phyloP scores from a whole-genome alignment of 2,329 filamentous ascomycete species.

The Mariannaea elegans region DNA sequence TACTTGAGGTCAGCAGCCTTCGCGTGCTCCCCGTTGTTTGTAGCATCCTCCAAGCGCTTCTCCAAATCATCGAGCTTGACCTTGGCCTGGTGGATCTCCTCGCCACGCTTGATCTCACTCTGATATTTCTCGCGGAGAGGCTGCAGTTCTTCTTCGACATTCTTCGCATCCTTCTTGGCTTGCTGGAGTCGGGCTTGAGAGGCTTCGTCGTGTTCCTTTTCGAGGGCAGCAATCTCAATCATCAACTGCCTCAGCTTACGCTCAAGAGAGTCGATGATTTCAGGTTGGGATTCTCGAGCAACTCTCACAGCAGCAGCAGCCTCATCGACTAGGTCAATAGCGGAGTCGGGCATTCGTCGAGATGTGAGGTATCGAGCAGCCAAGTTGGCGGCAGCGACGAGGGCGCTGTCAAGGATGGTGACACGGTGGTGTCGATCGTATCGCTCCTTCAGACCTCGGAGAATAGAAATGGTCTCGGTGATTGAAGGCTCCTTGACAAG shows the following conservation, averaged over 20 bases:
- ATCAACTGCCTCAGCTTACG: conserved; percentile 88
- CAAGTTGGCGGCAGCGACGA: conserved; percentile 90
- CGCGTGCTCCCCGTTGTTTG: conserved; percentile 82
- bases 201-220: conserved; percentile 93
- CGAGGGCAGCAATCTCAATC: conserved; percentile 96
- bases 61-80: conserved; percentile 92
- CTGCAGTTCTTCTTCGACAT: conserved; percentile 91
- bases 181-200: conserved; percentile 83
- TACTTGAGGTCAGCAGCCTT: conserved; percentile 95
- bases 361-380: conserved; percentile 93
- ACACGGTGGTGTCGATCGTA: conserved; percentile 99
- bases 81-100: conserved; percentile 93
- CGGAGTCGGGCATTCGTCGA: conserved; percentile 91
- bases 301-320: conserved; percentile 96
- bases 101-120: conserved; percentile 88
- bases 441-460: conserved; percentile 97
- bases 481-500: conserved; percentile 94
- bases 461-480: conserved; percentile 91
- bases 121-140: conserved; percentile 96
- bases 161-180: conserved; percentile 90
- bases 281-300: conserved; percentile 93
- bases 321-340: conserved; percentile 95
- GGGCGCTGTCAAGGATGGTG: conserved; percentile 91
- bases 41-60: conserved; percentile 93
- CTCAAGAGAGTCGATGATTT: conserved; percentile 94